A percentile compares a stretch with the other conserved stretches of the same genome.
These are phyloP conservation scores for Fagopyrum tataricum DNA, from an alignment of 148 eudicot genomes.

Conservation along the genomic window DNA sequence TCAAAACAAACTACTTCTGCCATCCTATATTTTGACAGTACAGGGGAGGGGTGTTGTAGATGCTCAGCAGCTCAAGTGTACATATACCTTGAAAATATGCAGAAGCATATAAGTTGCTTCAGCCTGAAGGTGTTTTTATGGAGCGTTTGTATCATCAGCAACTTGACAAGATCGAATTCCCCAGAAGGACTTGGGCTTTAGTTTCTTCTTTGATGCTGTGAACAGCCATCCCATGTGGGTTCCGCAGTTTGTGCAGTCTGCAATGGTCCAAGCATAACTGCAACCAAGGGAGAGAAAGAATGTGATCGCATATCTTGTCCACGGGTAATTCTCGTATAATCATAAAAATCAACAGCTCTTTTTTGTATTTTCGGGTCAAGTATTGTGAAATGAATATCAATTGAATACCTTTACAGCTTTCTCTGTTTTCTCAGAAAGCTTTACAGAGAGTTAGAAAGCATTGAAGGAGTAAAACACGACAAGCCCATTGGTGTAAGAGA, in stretches of 20 bases:
- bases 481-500: background rate
- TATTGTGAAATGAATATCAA: background rate
- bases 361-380: background rate
- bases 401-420: background rate
- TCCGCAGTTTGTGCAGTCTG: constrained; percentile 67
- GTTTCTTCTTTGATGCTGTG: constrained; percentile 60
- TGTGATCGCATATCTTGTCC: background rate
- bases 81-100: background rate
- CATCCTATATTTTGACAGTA: background rate
- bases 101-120: background rate
- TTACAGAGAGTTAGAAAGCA: background rate
- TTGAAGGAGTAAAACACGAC: background rate
- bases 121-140: background rate
- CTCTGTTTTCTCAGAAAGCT: background rate
- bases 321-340: background rate
- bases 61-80: background rate
- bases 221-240: constrained; percentile 89
- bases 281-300: constrained; percentile 1
- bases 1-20: background rate
- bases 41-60: background rate
- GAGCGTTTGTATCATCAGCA: constrained; percentile 40
- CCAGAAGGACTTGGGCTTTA: constrained; percentile 78
- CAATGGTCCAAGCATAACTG: constrained; percentile 96
- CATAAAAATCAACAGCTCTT: background rate
- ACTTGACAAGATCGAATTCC: constrained; percentile 77